Percentiles rank a stretch among this genome's conserved stretches.
These are phyloP conservation scores for Fusarium aywerte DNA, from an alignment of 2,329 filamentous ascomycete genomes.

Conservation along the genomic window DNA sequence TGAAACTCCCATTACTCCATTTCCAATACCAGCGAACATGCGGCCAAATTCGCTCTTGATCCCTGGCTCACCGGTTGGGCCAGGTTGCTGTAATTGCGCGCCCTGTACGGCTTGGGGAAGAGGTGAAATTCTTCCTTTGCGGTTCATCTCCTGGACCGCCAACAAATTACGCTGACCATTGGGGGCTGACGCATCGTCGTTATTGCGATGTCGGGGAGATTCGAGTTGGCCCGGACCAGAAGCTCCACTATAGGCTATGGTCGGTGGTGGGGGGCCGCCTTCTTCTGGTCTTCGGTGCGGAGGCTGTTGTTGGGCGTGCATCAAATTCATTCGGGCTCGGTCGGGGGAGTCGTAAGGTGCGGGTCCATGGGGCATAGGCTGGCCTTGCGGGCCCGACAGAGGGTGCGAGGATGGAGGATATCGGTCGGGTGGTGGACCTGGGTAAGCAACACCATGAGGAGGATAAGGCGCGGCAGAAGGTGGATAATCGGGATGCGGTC, in stretches of 20 bases:
- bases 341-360: conserved; percentile 63
- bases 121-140: conserved; percentile 85
- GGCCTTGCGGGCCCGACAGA: conserved; percentile 49
- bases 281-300: conserved; percentile 61
- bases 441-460: conserved; percentile 48
- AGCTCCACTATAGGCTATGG: conserved; percentile 60
- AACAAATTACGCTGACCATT: conserved; percentile 71
- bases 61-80: conserved; percentile 82
- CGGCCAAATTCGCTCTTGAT: conserved; percentile 96
- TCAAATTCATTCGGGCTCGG: conserved; percentile 57
- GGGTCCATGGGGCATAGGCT: conserved; percentile 40
- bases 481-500: conserved; percentile 61
- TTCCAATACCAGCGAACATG: conserved; percentile 92
- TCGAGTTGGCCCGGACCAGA: conserved; percentile 56
- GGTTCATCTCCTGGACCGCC: conserved; percentile 82
- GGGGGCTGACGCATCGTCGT: conserved; percentile 67
- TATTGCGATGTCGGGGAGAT: conserved; percentile 52
- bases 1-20: conserved; percentile 63
- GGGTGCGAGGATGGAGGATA: conserved; percentile 53
- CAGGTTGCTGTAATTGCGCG: conserved; percentile 82
- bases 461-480: conserved; percentile 54
- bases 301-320: conserved; percentile 51
- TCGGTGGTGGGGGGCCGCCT: conserved; percentile 59
- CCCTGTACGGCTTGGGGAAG: conserved; percentile 94
- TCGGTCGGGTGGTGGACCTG: conserved; percentile 48